Evolutionary conservation across 148 eudicot genomes (phyloP).

Genomic region (Amaranthus cruentus): DNA sequence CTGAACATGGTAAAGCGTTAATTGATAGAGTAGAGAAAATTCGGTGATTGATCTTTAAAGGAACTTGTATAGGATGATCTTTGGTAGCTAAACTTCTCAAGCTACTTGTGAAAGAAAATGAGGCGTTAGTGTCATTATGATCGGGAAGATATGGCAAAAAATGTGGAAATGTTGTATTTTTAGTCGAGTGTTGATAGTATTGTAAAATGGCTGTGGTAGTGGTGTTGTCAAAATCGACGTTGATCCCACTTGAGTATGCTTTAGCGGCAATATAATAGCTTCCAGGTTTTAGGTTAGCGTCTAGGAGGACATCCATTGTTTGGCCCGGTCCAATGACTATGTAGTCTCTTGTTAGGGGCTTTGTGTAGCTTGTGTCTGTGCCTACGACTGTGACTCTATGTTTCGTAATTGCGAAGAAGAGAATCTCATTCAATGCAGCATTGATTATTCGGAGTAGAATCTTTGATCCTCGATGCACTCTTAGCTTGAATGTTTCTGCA

Average conservation of each 20-base stretch:
- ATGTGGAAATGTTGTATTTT: neutral
- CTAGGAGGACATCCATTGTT: constrained; percentile 26
- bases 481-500: constrained; percentile 22
- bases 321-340: constrained; percentile 24
- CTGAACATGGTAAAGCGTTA: constrained; percentile 24
- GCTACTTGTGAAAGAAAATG: constrained; percentile 7
- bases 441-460: constrained; percentile 33
- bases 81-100: constrained; percentile 18
- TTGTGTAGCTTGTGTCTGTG: constrained; percentile 25
- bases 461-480: constrained; percentile 16
- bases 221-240: constrained; percentile 9
- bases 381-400: constrained; percentile 26
- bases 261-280: constrained; percentile 28
- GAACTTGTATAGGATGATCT: constrained; percentile 21
- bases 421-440: constrained; percentile 23
- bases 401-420: constrained; percentile 30
- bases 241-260: constrained; percentile 10
- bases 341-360: constrained; percentile 21
- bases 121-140: constrained; percentile 13
- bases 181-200: neutral
- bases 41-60: neutral
- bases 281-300: constrained; percentile 18
- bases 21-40: constrained; percentile 21
- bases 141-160: constrained; percentile 18
- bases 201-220: constrained; percentile 28